phyloP scores from a whole-genome alignment of 2,329 filamentous ascomycete species.

The Cladosporium phlei region DNA sequence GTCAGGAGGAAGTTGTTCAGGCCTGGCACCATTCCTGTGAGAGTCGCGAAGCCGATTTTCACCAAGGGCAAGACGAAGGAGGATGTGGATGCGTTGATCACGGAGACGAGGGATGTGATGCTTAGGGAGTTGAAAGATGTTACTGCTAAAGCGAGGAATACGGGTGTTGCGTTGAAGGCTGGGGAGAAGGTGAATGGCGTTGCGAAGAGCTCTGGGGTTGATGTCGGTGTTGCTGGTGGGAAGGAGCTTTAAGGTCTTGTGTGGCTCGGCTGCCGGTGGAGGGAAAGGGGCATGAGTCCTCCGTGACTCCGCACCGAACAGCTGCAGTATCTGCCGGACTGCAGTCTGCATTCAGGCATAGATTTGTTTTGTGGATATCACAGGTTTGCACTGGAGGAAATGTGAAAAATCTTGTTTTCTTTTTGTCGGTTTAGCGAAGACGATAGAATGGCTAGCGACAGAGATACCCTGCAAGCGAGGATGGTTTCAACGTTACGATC shows the following conservation, averaged over 20 bases:
- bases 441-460: constrained; percentile 7
- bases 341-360: no score
- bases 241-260: constrained; percentile 3
- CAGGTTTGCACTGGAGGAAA: no score
- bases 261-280: no score
- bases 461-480: constrained; percentile 3
- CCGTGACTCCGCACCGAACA: no score
- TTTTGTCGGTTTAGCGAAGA: constrained; percentile 1
- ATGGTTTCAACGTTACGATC: no score
- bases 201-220: constrained; percentile 20
- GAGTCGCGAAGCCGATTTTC: constrained; percentile 74
- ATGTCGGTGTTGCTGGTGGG: constrained; percentile 14
- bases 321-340: no score
- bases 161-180: constrained; percentile 22
- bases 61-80: constrained; percentile 67
- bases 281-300: no score
- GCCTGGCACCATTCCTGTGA: constrained; percentile 52
- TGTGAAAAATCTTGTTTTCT: no score
- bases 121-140: constrained; percentile 52
- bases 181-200: constrained; percentile 14
- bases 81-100: constrained; percentile 71
- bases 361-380: no score
- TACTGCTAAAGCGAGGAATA: constrained; percentile 27
- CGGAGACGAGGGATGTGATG: constrained; percentile 69
- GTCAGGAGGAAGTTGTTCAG: constrained; percentile 40